Conservation (phyloP, 2,329 filamentous ascomycete species). For the Exophiala calicioides region DNA sequence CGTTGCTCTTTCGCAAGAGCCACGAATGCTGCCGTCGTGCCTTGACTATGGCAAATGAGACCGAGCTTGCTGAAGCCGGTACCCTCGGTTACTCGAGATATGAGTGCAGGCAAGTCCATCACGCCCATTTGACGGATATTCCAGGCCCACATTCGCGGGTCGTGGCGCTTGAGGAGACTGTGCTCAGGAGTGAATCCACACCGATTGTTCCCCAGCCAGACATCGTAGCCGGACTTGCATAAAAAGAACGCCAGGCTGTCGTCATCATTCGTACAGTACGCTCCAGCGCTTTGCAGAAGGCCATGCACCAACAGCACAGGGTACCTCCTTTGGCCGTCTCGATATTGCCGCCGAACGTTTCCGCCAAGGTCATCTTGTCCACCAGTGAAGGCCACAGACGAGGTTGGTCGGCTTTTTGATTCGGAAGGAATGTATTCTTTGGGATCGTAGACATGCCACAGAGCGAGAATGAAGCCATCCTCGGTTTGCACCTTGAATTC, state of each 20-base stretch:
- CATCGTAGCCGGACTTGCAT: constrained; percentile 87
- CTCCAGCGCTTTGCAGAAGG: constrained; percentile 80
- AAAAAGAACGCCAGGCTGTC: constrained; percentile 88
- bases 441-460: constrained; percentile 90
- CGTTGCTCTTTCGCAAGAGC: constrained; percentile 87
- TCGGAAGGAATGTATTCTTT: constrained; percentile 63
- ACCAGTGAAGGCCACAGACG: constrained; percentile 63
- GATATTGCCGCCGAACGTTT: constrained; percentile 35
- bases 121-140: constrained; percentile 93
- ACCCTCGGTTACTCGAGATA: constrained; percentile 75
- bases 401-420: constrained; percentile 48
- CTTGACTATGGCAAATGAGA: constrained; percentile 84
- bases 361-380: constrained; percentile 28
- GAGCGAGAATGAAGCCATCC: constrained; percentile 84
- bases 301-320: constrained; percentile 87
- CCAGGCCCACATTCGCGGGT: constrained; percentile 96
- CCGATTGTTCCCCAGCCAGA: constrained; percentile 93
- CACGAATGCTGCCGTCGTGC: constrained; percentile 84
- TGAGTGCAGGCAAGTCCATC: constrained; percentile 79
- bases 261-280: constrained; percentile 88
- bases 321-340: constrained; percentile 62
- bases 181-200: constrained; percentile 83
- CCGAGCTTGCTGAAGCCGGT: constrained; percentile 82
- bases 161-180: constrained; percentile 65
- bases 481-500: constrained; percentile 84